These are phyloP conservation scores for Pichia sp. DNA, from an alignment of 1,139 yeast genomes.

Conservation along the genomic window DNA sequence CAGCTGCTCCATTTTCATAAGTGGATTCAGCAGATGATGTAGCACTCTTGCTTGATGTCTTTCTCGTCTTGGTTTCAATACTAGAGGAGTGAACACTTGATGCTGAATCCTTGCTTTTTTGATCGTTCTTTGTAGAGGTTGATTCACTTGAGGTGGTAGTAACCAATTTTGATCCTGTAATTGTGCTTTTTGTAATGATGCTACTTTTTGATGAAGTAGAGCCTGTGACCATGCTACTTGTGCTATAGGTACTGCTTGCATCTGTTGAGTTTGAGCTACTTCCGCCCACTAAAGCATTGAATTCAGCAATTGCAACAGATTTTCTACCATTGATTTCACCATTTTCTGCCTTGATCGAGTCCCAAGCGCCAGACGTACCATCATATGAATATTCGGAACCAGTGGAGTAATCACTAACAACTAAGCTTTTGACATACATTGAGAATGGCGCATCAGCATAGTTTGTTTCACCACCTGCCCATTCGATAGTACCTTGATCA, in stretches of 20 bases:
- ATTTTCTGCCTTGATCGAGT: constrained; percentile 53
- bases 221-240: neutral
- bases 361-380: constrained; percentile 60
- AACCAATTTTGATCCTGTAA: too few relatives aligned
- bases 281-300: constrained; percentile 32
- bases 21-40: too few relatives aligned
- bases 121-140: too few relatives aligned
- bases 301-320: constrained; percentile 41
- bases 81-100: too few relatives aligned
- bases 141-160: too few relatives aligned
- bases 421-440: constrained; percentile 54
- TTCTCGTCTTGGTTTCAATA: too few relatives aligned
- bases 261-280: constrained; percentile 8
- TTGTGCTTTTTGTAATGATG: neutral
- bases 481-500: constrained; percentile 42
- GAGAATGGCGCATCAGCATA: constrained; percentile 43
- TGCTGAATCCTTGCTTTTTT: neutral
- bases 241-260: too few relatives aligned
- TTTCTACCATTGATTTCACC: constrained; percentile 62
- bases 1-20: too few relatives aligned
- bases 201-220: neutral
- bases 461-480: constrained; percentile 53
- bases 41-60: too few relatives aligned
- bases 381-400: constrained; percentile 61
- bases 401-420: constrained; percentile 72